Base-by-base conservation (phyloP, 345 rosid species). In the Populus ilicifolia region DNA sequence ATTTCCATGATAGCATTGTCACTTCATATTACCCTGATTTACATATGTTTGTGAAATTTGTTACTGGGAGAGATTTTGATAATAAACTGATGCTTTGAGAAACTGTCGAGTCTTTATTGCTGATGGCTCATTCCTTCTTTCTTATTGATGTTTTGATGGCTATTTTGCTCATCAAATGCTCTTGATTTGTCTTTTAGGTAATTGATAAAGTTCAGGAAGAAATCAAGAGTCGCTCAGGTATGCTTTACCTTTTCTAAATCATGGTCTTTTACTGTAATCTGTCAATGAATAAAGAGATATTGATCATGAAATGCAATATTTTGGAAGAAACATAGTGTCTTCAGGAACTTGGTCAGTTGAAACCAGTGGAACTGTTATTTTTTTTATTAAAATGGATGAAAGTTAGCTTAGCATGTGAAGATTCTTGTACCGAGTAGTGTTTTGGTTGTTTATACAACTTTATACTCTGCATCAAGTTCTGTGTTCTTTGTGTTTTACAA, bases 201-300 rank as follows among this genome's bases (percentile, higher is more conserved):
- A 92, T 92, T 65, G 94, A 92, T 75, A 92, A 92, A 81, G 97
- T 92, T 77, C 97, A 92, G 78, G 97, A 92, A 87, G 97, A 92
- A 81, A 80, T 90, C 76, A 92, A 88, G 84, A 89, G 82, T 61
- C 94, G 97, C 68, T 8, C 90, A 80, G 97, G 97, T 90, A 80
- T 73, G 66, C 9, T 65, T 69, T 59, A 44, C 16, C 50, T 68
- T 72, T 27, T 25, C 3, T 27, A 67, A 59, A 59, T 23, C 52
- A 29, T 68, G 30, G 13, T 68, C 18, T 18, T 7, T 12, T 25
- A 46, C 18, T 21, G 38, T 78, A 11, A 33, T 25, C 11, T 30
- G 39, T 56, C 44, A 21, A 61, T 30, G 36, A 69, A 44, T 23
- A 17, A 29, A 33, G 9, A 23, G 35, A 2, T 69, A 33, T n/a